Conservation (phyloP, 225 moss, liverwort and hornwort species). For the Pseudoscleropodium purum region DNA sequence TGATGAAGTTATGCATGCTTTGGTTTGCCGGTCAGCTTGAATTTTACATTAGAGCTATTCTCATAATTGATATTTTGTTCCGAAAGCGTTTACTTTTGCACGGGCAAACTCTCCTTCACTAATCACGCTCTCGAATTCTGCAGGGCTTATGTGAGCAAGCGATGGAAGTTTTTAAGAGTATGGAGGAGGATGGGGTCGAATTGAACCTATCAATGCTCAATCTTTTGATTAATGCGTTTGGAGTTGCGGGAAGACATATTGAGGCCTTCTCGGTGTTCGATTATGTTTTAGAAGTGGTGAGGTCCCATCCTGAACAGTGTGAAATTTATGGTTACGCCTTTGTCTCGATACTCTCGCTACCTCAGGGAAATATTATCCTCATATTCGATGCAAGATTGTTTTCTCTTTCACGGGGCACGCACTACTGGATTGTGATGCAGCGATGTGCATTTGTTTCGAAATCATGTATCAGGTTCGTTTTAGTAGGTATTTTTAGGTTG, state of each 20-base stretch:
- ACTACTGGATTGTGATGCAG: not conserved
- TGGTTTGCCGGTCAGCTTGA: not conserved
- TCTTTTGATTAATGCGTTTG: slow-evolving; percentile 84
- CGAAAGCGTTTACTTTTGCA: not conserved
- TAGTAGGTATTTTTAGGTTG: not conserved
- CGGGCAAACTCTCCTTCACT: not conserved
- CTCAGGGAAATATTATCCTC: not conserved
- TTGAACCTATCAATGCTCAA: slow-evolving; percentile 87
- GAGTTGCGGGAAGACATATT: slow-evolving; percentile 68
- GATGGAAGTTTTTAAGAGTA: slow-evolving; percentile 73
- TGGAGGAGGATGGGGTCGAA: slow-evolving; percentile 81
- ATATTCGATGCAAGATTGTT: not conserved
- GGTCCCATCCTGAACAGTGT: not conserved
- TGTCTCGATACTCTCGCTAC: not conserved
- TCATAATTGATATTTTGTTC: not conserved
- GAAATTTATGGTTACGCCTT: not conserved
- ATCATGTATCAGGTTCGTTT: not conserved
- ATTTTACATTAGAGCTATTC: not conserved
- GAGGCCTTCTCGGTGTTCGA: slow-evolving; percentile 90
- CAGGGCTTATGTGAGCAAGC: slow-evolving; percentile 97
- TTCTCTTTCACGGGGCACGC: not conserved
- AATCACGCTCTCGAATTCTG: not conserved
- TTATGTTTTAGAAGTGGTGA: slow-evolving; percentile 78
- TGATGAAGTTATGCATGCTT: not conserved
- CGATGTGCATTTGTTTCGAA: not conserved